A percentile compares a stretch with the other conserved stretches of the same genome.
phyloP scores from a whole-genome alignment of 2,329 filamentous ascomycete species.

The Penicillium oxalicum region DNA sequence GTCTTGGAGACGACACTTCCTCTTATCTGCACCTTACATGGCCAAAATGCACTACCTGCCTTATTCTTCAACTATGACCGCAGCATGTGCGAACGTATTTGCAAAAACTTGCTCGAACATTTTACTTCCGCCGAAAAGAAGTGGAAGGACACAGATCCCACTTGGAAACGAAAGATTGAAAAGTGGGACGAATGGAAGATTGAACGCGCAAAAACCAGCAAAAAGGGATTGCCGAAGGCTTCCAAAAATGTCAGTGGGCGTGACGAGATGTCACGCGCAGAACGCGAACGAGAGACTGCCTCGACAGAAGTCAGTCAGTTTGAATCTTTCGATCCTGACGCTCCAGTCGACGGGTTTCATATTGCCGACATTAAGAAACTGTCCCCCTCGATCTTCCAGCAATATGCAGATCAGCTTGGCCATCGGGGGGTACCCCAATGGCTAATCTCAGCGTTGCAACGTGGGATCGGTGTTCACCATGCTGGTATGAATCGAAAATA shows the following conservation, averaged over 20 bases:
- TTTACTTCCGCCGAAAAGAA: conserved; percentile 50
- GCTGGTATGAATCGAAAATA: conserved; percentile 74
- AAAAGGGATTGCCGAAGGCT: no score
- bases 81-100: conserved; percentile 56
- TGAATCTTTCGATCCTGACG: no score
- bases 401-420: conserved; percentile 21
- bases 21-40: conserved; percentile 44
- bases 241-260: not conserved
- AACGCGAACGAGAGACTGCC: conserved; percentile 50
- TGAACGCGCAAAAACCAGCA: not conserved
- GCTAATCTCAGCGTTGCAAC: conserved; percentile 55
- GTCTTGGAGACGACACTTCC: conserved; percentile 48
- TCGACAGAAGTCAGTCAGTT: conserved; percentile 52
- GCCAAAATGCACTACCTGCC: conserved; percentile 61
- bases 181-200: conserved; percentile 46
- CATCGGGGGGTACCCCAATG: conserved; percentile 1
- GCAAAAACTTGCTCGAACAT: conserved; percentile 46
- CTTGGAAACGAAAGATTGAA: conserved; percentile 57
- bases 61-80: conserved; percentile 75
- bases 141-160: conserved; percentile 38
- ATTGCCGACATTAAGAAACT: no score
- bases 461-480: conserved; percentile 72
- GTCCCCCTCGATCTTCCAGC: no score
- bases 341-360: no score
- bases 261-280: conserved; percentile 44